A percentile compares a stretch with the other conserved stretches of the same genome.
Conservation (phyloP, 192 early-diverging fungal species). For the Entomortierella chlamydospora region DNA sequence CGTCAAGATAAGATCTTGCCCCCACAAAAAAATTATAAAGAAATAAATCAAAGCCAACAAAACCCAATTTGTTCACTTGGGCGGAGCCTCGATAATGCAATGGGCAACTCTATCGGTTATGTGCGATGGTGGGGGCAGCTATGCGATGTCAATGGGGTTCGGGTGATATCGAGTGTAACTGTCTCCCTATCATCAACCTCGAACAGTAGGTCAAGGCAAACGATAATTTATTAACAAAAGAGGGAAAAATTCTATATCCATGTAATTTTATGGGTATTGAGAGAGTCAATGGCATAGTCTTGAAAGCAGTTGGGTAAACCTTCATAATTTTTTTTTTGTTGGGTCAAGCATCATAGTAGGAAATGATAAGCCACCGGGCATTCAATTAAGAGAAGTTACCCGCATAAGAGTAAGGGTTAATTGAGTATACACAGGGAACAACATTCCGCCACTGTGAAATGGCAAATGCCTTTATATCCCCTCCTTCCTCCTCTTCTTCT, state of each 20-base stretch:
- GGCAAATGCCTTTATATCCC: not conserved
- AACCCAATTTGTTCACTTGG: not conserved
- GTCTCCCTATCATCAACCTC: too few species aligned
- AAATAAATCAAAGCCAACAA: conserved; percentile 1
- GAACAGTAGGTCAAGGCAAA: too few species aligned
- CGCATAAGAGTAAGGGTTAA: not conserved
- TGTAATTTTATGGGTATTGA: too few species aligned
- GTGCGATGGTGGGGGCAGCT: not conserved
- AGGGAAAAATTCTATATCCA: too few species aligned
- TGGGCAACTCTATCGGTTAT: not conserved
- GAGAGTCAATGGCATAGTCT: too few species aligned
- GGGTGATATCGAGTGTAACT: too few species aligned
- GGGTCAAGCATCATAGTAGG: not conserved
- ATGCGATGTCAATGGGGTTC: not conserved
- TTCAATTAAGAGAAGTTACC: not conserved
- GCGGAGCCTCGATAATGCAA: conserved; percentile 12
- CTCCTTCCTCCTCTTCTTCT: not conserved
- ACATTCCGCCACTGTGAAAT: not conserved
- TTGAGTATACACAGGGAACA: not conserved
- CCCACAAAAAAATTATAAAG: not conserved
- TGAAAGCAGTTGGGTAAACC: too few species aligned
- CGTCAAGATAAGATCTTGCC: conserved; percentile 1
- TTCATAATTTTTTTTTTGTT: too few species aligned
- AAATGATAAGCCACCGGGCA: not conserved
- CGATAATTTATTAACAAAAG: too few species aligned